Base-by-base conservation (phyloP, 1,284 basidiomycete species). In the Phlebopus sp. region DNA sequence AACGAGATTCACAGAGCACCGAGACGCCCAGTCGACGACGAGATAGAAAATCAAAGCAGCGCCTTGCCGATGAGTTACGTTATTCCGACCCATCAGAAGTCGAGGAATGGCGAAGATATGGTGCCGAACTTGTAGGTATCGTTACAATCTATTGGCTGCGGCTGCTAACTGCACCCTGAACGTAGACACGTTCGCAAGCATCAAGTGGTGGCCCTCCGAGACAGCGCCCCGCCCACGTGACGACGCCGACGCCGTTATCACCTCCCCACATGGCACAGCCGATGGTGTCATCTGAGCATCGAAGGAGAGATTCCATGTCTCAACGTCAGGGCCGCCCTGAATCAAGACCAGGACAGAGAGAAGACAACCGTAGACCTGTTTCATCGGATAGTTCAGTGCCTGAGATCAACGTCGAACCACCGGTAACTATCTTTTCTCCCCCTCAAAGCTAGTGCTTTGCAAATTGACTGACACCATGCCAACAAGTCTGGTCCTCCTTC, bases 81-180 rank as follows among this genome's bases (percentile, higher is more conserved):
- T 70, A 72, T 44, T 71, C 69, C 1, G 57, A 72, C 49, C 66
- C 72, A 25, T 55, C 59, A 1, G 51, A 53, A 43, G 50, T 66
- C 15, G 69, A 73, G 37, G 59, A 63, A 30, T 74, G 72, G 72
- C 55, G 72, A 42, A 62, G 52, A 27, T 58, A 60, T 14, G 55
- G 62, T 5, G 56, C 59, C 7, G 60, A 60, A 1, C 50, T 53
- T 32, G 66, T 71, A 53, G 3, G 62, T 49, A 21, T 15, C n/a
- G 8, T 31, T 37, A 3, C 35, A 11, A n/a, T 23, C 27, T 37
- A 2, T 25, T 9, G 5, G 30, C 44, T 29, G 10, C 25, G 4
- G 18, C 8, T 30, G 35, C 32, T 31, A 17, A 35, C 25, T 19
- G 19, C 23, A 21, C 27, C 21, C 19, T n/a, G 41, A n/a, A 25